Conservation (phyloP, 257 asterid genomes). For the Mentha longifolia region DNA sequence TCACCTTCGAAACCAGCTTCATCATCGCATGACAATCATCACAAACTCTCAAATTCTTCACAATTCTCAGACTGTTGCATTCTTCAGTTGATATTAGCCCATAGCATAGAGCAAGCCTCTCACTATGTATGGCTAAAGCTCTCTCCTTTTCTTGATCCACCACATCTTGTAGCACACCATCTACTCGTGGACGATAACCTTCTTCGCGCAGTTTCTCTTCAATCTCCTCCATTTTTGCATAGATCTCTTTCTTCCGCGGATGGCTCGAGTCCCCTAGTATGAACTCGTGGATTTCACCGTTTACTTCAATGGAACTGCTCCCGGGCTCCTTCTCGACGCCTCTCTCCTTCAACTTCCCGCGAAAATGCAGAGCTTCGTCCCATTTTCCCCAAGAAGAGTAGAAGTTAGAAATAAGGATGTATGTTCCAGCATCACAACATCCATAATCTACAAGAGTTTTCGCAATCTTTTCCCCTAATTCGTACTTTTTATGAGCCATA, state of each 20-base stretch:
- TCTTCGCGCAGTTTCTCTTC: conserved; percentile 32
- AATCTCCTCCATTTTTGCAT: conserved; percentile 46
- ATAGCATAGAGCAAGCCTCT: conserved; percentile 63
- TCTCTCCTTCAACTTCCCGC: conserved; percentile 45
- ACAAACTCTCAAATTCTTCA: conserved; percentile 61
- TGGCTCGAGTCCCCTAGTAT: conserved; percentile 58
- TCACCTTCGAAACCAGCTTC: conserved; percentile 53
- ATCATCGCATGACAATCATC: conserved; percentile 56
- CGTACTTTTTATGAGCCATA: conserved; percentile 45
- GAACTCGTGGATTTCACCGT: conserved; percentile 52
- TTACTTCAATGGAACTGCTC: conserved; percentile 53
- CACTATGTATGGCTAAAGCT: conserved; percentile 59
- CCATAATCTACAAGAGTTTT: conserved; percentile 33
- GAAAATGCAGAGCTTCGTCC: conserved; percentile 44
- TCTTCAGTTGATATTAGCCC: conserved; percentile 51
- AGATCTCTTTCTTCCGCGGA: conserved; percentile 55
- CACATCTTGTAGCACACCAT: conserved; percentile 48
- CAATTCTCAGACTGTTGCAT: conserved; percentile 40
- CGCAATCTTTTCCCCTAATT: conserved; percentile 49
- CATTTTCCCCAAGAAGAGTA: conserved; percentile 53
- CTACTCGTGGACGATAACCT: conserved; percentile 52
- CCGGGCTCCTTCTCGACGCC: conserved; percentile 61
- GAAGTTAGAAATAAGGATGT: conserved; percentile 46
- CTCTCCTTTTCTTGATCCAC: conserved; percentile 46
- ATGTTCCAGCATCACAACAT: conserved; percentile 42